Evolutionary conservation across 306 rosid species (phyloP).

Genomic region (Arachis hypogaea): DNA sequence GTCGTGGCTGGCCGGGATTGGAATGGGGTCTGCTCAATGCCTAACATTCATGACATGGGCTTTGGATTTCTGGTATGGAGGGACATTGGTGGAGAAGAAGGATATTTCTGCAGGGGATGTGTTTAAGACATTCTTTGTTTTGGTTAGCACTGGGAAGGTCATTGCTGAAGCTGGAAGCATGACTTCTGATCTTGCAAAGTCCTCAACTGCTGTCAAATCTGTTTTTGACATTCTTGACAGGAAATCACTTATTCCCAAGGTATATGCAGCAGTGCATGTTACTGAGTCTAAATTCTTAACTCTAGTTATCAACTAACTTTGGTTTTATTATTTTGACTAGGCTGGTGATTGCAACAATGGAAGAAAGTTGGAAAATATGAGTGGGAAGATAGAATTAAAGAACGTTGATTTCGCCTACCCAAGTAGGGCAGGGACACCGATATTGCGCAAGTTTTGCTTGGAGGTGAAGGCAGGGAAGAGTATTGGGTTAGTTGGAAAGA

Average conservation of each 20-base stretch:
- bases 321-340: constrained; percentile 34
- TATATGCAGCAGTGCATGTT: not conserved
- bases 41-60: constrained; percentile 96
- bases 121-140: constrained; percentile 86
- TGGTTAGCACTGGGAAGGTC: constrained; percentile 93
- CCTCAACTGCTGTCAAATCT: constrained; percentile 78
- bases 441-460: constrained; percentile 69
- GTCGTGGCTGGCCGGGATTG: constrained; percentile 90
- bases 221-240: constrained; percentile 91
- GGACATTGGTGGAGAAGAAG: constrained; percentile 65
- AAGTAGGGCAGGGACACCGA: constrained; percentile 62
- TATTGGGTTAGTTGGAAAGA: constrained; percentile 81
- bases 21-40: constrained; percentile 98
- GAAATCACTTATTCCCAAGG: constrained; percentile 73
- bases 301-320: not conserved
- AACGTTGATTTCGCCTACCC: constrained; percentile 85
- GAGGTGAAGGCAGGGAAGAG: constrained; percentile 85
- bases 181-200: constrained; percentile 94
- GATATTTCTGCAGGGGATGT: constrained; percentile 89
- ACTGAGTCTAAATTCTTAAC: not conserved
- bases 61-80: constrained; percentile 98
- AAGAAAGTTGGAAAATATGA: constrained; percentile 55
- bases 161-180: constrained; percentile 99
- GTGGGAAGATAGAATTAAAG: constrained; percentile 76
- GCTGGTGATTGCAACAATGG: constrained; percentile 59